Percentiles rank a stretch among this genome's conserved stretches.
phyloP scores from a whole-genome alignment of 73 alveolate species.

The Loxodes magnus region DNA sequence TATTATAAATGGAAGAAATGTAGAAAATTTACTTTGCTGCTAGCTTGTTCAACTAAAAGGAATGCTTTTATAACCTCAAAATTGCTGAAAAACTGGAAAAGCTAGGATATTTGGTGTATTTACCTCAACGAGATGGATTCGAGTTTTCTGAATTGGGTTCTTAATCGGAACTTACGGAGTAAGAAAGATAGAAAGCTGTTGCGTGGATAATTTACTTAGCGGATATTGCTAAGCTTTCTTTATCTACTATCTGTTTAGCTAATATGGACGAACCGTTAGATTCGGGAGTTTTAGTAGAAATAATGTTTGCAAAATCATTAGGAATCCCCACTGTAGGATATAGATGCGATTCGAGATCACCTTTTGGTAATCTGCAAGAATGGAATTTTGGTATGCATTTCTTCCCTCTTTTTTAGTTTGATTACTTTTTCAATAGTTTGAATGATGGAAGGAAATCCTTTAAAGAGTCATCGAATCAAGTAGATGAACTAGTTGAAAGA shows the following conservation, averaged over 20 bases:
- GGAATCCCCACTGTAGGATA: constrained; percentile 20
- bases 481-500: constrained; percentile 2
- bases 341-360: constrained; percentile 19
- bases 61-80: constrained; percentile 16
- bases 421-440: constrained; percentile 8
- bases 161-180: not conserved
- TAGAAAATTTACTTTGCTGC: constrained; percentile 22
- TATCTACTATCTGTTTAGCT: constrained; percentile 12
- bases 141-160: constrained; percentile 8
- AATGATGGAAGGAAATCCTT: constrained; percentile 12
- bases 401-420: constrained; percentile 16
- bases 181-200: constrained; percentile 17
- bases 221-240: constrained; percentile 11
- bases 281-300: constrained; percentile 24
- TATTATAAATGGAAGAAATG: too few relatives aligned
- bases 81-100: constrained; percentile 10
- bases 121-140: constrained; percentile 26
- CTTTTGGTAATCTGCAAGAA: constrained; percentile 15
- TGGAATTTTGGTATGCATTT: constrained; percentile 25
- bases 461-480: constrained; percentile 9
- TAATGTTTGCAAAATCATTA: constrained; percentile 18
- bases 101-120: constrained; percentile 9
- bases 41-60: constrained; percentile 17
- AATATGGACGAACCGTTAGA: constrained; percentile 21
- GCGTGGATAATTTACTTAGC: constrained; percentile 20